A percentile compares a stretch with the other conserved stretches of the same genome.
Evolutionary conservation across 768 basidiomycete genomes (phyloP).

Genomic region (Crepidotus variabilis): DNA sequence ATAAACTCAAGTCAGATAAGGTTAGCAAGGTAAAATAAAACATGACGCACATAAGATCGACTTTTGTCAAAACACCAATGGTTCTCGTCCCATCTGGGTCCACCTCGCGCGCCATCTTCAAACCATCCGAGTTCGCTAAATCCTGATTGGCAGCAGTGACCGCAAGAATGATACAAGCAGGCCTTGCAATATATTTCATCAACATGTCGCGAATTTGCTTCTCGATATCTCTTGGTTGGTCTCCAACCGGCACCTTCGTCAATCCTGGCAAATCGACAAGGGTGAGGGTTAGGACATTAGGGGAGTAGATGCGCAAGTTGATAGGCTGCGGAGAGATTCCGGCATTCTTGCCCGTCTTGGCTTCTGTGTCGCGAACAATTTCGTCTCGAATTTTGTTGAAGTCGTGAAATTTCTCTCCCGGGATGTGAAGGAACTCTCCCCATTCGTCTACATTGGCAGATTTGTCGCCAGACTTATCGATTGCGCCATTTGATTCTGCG

Average conservation of each 20-base stretch:
- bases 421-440: slow-evolving; percentile 98
- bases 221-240: slow-evolving; percentile 97
- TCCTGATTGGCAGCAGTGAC: slow-evolving; percentile 96
- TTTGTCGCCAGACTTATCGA: slow-evolving; percentile 57
- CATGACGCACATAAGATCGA: slow-evolving; percentile 87
- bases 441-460: slow-evolving; percentile 91
- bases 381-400: slow-evolving; percentile 96
- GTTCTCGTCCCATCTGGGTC: slow-evolving; percentile 97
- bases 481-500: slow-evolving; percentile 37
- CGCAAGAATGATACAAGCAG: slow-evolving; percentile 94
- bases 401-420: slow-evolving; percentile 96
- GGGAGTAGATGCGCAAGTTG: slow-evolving; percentile 96
- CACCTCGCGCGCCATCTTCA: slow-evolving; percentile 94
- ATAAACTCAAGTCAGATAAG: slow-evolving; percentile 6
- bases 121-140: slow-evolving; percentile 96
- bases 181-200: slow-evolving; percentile 90
- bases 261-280: slow-evolving; percentile 96
- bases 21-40: background rate
- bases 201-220: slow-evolving; percentile 98
- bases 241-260: slow-evolving; percentile 92
- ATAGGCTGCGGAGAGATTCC: slow-evolving; percentile 97
- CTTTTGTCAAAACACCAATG: slow-evolving; percentile 97
- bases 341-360: slow-evolving; percentile 97
- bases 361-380: slow-evolving; percentile 95
- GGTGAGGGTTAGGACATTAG: slow-evolving; percentile 94